phyloP scores from a whole-genome alignment of 306 rosid species.

The Prunus kanzakura region DNA sequence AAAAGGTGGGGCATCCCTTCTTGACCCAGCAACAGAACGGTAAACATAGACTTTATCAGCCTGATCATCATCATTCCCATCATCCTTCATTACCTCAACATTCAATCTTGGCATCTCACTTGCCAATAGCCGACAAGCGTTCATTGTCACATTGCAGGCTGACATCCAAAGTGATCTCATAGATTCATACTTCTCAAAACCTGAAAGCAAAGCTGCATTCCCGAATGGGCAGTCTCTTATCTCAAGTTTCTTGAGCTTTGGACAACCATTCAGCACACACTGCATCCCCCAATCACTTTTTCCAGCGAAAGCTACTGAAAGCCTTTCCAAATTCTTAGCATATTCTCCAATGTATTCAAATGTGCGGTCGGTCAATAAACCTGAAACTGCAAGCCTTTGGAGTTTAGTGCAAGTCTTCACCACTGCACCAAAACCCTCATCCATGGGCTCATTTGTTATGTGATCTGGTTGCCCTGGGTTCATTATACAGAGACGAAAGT shows the following conservation, averaged over 20 bases:
- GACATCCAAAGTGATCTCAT: slow-evolving; percentile 96
- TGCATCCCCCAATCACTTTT: slow-evolving; percentile 75
- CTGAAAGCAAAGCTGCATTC: slow-evolving; percentile 62
- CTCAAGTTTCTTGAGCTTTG: slow-evolving; percentile 76
- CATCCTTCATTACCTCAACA: slow-evolving; percentile 76
- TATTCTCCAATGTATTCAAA: slow-evolving; percentile 73
- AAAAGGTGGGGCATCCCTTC: slow-evolving; percentile 78
- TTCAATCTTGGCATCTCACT: slow-evolving; percentile 71
- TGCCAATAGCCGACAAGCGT: slow-evolving; percentile 55
- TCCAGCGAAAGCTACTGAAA: slow-evolving; percentile 87
- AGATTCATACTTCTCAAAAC: slow-evolving; percentile 60
- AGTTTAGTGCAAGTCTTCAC: slow-evolving; percentile 75
- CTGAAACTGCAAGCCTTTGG: slow-evolving; percentile 76
- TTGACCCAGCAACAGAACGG: slow-evolving; percentile 78
- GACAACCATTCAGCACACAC: slow-evolving; percentile 73
- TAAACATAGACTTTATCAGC: slow-evolving; percentile 69
- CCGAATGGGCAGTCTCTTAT: slow-evolving; percentile 87
- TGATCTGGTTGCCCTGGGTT: slow-evolving; percentile 63
- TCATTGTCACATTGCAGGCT: slow-evolving; percentile 63
- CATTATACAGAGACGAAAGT: slow-evolving; percentile 87
- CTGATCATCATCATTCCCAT: slow-evolving; percentile 36
- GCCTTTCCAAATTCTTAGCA: slow-evolving; percentile 75
- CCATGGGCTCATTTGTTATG: slow-evolving; percentile 62
- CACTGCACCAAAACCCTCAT: slow-evolving; percentile 81
- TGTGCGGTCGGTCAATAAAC: slow-evolving; percentile 63